Evolutionary conservation across 352 stramenopile species (phyloP).

Genomic region (Achlya hypogyna): DNA sequence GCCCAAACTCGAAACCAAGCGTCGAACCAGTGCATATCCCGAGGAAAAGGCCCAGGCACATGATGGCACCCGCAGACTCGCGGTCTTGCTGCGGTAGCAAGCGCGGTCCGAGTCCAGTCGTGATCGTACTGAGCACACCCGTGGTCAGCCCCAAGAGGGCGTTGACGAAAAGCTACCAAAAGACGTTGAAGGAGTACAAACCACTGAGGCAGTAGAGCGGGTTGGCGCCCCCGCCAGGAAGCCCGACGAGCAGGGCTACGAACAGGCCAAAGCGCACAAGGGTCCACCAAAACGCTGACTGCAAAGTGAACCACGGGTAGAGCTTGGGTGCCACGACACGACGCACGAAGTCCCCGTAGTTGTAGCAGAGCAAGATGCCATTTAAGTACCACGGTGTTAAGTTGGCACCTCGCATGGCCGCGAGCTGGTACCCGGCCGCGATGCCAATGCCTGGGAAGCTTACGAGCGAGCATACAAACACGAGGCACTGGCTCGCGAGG

Average conservation of each 20-base stretch:
- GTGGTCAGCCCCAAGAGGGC: slow-evolving; percentile 37
- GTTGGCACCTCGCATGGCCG: not conserved
- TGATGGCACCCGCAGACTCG: slow-evolving; percentile 40
- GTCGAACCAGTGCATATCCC: slow-evolving; percentile 35
- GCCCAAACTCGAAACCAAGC: slow-evolving; percentile 38
- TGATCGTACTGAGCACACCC: slow-evolving; percentile 47
- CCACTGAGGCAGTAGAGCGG: not conserved
- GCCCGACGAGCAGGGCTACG: slow-evolving; percentile 38
- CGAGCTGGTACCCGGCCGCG: slow-evolving; percentile 24
- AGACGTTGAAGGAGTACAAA: not conserved
- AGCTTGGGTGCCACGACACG: slow-evolving; percentile 37
- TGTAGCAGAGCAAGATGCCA: slow-evolving; percentile 42
- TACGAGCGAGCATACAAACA: slow-evolving; percentile 45
- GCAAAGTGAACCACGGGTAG: slow-evolving; percentile 48
- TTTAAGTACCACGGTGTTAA: not conserved
- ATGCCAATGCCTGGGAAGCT: slow-evolving; percentile 46
- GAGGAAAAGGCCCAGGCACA: slow-evolving; percentile 47
- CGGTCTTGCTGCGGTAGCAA: slow-evolving; percentile 41
- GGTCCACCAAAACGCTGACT: slow-evolving; percentile 30
- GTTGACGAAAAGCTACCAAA: slow-evolving; percentile 26
- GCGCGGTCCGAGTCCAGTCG: slow-evolving; percentile 40
- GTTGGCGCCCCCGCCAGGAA: slow-evolving; percentile 26
- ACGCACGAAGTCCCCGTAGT: slow-evolving; percentile 51
- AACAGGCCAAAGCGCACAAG: slow-evolving; percentile 37
- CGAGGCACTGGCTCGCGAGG: slow-evolving; percentile 33